Evolutionary conservation across 1,284 basidiomycete genomes (phyloP).

Genomic region (Peniophora sp.): DNA sequence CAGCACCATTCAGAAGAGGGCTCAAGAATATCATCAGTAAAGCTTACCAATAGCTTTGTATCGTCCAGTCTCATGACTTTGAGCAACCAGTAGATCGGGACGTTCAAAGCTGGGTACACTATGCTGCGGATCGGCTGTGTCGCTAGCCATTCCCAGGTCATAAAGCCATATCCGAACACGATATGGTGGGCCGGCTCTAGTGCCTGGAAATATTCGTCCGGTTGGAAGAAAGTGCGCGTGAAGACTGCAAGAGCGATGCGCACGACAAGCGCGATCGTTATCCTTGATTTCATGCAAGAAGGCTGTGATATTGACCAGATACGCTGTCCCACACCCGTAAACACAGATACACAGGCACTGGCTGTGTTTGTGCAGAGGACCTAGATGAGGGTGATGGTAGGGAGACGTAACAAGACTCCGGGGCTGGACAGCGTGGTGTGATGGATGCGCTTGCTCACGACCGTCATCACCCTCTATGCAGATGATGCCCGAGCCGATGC

Average conservation of each 20-base stretch:
- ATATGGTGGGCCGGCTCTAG: conserved; percentile 86
- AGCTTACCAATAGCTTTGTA: conserved; percentile 47
- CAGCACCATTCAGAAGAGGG: conserved; percentile 5
- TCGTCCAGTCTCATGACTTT: conserved; percentile 47
- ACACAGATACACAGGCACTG: no score
- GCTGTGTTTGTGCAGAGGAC: no score
- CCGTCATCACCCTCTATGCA: no score
- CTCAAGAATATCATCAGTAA: not conserved
- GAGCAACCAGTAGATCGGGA: conserved; percentile 71
- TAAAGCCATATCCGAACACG: conserved; percentile 87
- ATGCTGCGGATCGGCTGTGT: conserved; percentile 64
- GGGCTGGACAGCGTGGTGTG: no score
- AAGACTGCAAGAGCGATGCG: conserved; percentile 57
- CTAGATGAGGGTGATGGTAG: no score
- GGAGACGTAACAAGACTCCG: no score
- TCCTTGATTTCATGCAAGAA: no score
- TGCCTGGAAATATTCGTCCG: conserved; percentile 96
- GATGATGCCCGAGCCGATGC: no score
- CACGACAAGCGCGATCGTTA: conserved; percentile 22
- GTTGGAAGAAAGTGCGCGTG: conserved; percentile 90
- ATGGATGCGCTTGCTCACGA: no score
- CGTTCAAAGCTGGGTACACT: conserved; percentile 70
- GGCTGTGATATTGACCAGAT: no score
- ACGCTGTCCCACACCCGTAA: no score
- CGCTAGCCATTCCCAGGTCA: conserved; percentile 95